These are phyloP conservation scores for Prosopis cineraria DNA, from an alignment of 306 rosid species.

Conservation along the genomic window DNA sequence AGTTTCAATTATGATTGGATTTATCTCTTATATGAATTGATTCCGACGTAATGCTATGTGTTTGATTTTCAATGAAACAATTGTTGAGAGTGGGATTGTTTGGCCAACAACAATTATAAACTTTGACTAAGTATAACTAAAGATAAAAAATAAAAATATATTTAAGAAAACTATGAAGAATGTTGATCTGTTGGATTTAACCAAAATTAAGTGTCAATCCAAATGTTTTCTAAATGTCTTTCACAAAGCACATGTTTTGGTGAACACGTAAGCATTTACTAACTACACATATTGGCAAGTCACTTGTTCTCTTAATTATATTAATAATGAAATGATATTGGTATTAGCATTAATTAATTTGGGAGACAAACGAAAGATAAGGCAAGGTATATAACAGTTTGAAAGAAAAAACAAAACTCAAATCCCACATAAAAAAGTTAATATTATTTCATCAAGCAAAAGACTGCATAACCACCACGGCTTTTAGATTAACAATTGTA, in stretches of 20 bases:
- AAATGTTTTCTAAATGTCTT: neutral
- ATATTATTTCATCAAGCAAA: neutral
- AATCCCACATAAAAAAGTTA: neutral
- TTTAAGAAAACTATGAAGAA: too few species aligned
- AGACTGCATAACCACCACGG: constrained; percentile 52
- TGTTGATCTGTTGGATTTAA: too few species aligned
- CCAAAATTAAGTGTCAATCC: neutral
- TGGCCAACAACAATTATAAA: neutral
- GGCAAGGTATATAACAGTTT: neutral
- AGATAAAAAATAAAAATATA: too few species aligned
- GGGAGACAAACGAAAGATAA: neutral
- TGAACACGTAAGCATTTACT: neutral
- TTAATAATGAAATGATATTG: too few species aligned
- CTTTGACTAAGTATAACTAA: neutral
- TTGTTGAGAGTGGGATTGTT: neutral
- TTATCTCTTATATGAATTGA: neutral
- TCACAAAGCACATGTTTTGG: neutral
- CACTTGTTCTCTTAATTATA: neutral
- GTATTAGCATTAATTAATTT: neutral
- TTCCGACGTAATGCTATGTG: neutral
- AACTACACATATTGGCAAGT: neutral
- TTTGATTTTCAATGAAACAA: neutral
- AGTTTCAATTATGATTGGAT: neutral
- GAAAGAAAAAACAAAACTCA: neutral
- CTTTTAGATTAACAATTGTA: constrained; percentile 44